Evolutionary conservation across 768 basidiomycete genomes (phyloP).

Genomic region (Russula dissimulans): DNA sequence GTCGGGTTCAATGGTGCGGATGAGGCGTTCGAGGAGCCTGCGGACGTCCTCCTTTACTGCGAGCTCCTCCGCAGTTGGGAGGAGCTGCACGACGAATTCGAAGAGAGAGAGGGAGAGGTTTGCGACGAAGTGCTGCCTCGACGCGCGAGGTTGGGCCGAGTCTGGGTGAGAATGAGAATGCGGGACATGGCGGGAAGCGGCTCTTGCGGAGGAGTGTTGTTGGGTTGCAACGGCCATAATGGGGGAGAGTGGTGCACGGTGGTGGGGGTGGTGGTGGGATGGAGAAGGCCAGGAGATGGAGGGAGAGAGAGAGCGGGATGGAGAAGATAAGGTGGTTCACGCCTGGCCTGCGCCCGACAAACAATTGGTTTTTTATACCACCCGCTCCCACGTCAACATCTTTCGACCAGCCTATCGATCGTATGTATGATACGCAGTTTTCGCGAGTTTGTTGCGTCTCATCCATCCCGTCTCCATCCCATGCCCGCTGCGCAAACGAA

Average conservation of each 20-base stretch:
- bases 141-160: slow-evolving; percentile 23
- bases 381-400: not conserved
- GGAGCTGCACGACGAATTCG: slow-evolving; percentile 87
- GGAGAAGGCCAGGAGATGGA: not conserved
- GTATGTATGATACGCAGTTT: not conserved
- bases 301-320: not conserved
- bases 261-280: not conserved
- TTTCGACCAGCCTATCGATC: not conserved
- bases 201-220: not conserved
- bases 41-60: slow-evolving; percentile 94
- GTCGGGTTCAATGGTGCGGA: slow-evolving; percentile 88
- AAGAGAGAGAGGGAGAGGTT: slow-evolving; percentile 88
- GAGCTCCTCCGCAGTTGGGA: slow-evolving; percentile 85
- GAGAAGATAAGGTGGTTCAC: no score
- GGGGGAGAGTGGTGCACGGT: not conserved
- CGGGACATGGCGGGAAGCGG: slow-evolving; percentile 7
- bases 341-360: no score
- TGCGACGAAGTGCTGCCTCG: slow-evolving; percentile 56
- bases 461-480: not conserved
- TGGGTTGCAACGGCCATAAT: slow-evolving; percentile 15
- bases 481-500: no score
- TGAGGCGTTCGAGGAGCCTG: slow-evolving; percentile 89
- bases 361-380: not conserved
- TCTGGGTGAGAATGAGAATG: slow-evolving; percentile 11
- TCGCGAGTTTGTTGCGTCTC: slow-evolving; percentile 5